Evolutionary conservation across 2,329 filamentous ascomycete genomes (phyloP), one percentile per base, ranked within the genome.

Genomic region (Pyricularia sp.): DNA sequence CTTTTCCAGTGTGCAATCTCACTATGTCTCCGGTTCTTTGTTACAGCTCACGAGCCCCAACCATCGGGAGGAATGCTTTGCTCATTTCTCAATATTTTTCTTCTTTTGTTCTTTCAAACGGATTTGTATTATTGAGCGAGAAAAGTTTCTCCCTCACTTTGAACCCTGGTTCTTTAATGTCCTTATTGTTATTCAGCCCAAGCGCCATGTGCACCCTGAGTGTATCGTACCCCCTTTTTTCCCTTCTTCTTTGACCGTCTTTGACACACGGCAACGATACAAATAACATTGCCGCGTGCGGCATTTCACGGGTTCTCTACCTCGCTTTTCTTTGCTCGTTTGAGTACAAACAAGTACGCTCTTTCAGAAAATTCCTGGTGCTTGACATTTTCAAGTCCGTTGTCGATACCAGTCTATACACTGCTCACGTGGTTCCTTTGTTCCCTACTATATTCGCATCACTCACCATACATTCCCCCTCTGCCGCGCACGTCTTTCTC

Each of bases 1-100:
- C 42, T 50, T 50, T 50, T 50, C 6, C 59, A 63, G 14, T 10
- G 12, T 63, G 59, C 59, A 63, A 63, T 30, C 59, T 30, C 59
- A 25, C 59, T 28, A 30, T 20, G 59, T 28, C 59, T 63, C 59
- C 59, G 26, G 25, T 63, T 63, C 26, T 63, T 63, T 63, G 59
- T 63, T 28, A 63, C 59, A 30, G 59, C 59, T 63, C 59, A 63
- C 59, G 59, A 63, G 59, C 59, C 26, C 25, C 26, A 63, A 17
- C 23, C 59, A 20, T 17, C 25, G 25, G 26, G 14, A 28, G 59
- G 59, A 63, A 63, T 33, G 61, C 42, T 50, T 65, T 63, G 68
- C 63, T 58, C 68, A 58, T 42, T 31, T 68, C 61, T 50, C 12
- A 66, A 67, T 64, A 11, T 63, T 65, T 33, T 61, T 65, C 42